These are phyloP conservation scores for Talaromyces trachyspermus DNA, from an alignment of 495 filamentous ascomycete species.

Conservation along the genomic window DNA sequence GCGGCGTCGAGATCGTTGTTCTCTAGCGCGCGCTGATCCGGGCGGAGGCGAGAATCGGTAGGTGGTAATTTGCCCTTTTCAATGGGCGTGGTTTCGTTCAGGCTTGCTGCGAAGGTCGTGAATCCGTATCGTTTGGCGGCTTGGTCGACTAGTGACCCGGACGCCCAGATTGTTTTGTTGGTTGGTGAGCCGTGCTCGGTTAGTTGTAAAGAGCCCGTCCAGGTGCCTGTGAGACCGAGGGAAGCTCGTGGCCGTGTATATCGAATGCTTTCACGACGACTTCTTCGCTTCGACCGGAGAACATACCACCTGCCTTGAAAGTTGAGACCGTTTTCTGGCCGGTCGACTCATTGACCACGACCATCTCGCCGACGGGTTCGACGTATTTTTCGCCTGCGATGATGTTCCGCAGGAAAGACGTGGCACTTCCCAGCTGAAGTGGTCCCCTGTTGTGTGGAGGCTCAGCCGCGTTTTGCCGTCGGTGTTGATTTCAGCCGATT, in stretches of 20 bases:
- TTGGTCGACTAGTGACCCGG: conserved; percentile 65
- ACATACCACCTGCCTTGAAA: conserved; percentile 93
- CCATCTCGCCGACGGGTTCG: conserved; percentile 85
- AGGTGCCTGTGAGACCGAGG: conserved; percentile 70
- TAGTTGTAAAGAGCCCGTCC: conserved; percentile 65
- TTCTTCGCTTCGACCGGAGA: conserved; percentile 88
- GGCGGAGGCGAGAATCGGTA: conserved; percentile 76
- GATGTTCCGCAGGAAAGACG: conserved; percentile 87
- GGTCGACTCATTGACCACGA: conserved; percentile 69
- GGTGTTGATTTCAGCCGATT: conserved; percentile 85
- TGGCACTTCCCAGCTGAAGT: conserved; percentile 78
- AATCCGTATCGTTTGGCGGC: conserved; percentile 76
- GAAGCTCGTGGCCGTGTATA: conserved; percentile 49
- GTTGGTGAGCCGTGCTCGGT: conserved; percentile 50
- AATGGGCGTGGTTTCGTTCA: conserved; percentile 82
- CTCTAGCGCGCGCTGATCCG: conserved; percentile 88
- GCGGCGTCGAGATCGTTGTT: conserved; percentile 74
- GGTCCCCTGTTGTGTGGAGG: conserved; percentile 63
- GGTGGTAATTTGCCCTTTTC: conserved; percentile 65
- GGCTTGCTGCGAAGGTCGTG: conserved; percentile 71
- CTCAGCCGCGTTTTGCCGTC: conserved; percentile 75
- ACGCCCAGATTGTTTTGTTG: conserved; percentile 66
- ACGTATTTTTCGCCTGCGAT: conserved; percentile 98
- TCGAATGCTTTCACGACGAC: conserved; percentile 67
- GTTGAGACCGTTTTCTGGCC: conserved; percentile 72